Evolutionary conservation across 768 basidiomycete genomes (phyloP), one percentile per base, ranked within the genome.

Genomic region (Scleroderma citrinum): DNA sequence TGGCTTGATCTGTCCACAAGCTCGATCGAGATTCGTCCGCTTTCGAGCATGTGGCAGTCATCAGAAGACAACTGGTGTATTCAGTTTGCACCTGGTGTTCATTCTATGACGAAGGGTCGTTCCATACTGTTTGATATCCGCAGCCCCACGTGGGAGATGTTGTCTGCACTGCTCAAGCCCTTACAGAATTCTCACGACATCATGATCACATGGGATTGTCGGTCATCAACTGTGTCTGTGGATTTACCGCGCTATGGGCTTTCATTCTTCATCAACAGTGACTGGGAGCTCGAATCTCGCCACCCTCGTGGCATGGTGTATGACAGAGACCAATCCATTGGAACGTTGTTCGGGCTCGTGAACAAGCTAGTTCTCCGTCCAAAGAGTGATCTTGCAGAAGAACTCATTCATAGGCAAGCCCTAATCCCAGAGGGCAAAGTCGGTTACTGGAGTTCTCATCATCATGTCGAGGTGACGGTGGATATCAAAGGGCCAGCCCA

Each of bases 301-400:
- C 73, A 74, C 34, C 60, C 75, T 31, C 68, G 69, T 14, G 65
- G 61, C 17, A 76, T 74, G 66, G 58, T 72, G 12, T 61, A 77
- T 16, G 73, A 76, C 46, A 1, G 43, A 2, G 41, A 62, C 32
- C 78, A 78, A 50, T 73, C 66, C 1, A 59, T 60, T 1, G 74
- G 75, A 1, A 71, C 71, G 0, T 60, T 76, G 58, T 61, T 73
- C 37, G 75, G 75, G 10, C 51, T 76, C 24, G 14, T 21, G 14
- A 64, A 53, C 20, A 67, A 59, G 36, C 68, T 72, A 34, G 57
- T 75, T 13, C 59, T 73, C 30, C 58, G 69, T 29, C 52, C 56
- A 54, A 37, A 55, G 46, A 17, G 5, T 29, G 29, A 16, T 23
- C 5, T 32, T 17, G 37, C 21, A 0, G 39, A 40, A 26, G 41